phyloP scores from a whole-genome alignment of 2,329 filamentous ascomycete genomes.

The Dothidotthia symphoricarpi region DNA sequence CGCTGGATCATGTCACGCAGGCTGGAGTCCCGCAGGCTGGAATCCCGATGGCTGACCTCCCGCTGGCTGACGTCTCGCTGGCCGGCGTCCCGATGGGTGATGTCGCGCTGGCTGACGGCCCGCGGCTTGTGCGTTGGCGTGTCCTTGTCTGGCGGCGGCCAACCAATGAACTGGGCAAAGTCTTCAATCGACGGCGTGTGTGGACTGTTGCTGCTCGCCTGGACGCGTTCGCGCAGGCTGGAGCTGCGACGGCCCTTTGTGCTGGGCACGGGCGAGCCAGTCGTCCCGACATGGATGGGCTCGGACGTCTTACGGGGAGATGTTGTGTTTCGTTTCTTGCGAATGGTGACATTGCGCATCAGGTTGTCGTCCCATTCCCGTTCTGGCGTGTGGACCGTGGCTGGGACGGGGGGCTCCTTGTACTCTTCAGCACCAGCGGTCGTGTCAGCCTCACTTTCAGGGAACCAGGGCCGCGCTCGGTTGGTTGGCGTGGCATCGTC shows the following conservation, averaged over 20 bases:
- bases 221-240: conserved; percentile 35
- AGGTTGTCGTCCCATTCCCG: conserved; percentile 43
- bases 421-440: conserved; percentile 11
- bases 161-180: conserved; percentile 52
- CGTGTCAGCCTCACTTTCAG: conserved; percentile 10
- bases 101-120: conserved; percentile 34
- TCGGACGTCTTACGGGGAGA: conserved; percentile 16
- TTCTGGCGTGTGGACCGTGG: conserved; percentile 29
- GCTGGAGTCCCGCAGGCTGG: too few relatives aligned
- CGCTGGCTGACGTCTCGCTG: too few relatives aligned
- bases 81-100: too few relatives aligned
- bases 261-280: conserved; percentile 21
- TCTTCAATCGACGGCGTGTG: conserved; percentile 46
- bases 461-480: conserved; percentile 12
- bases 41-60: too few relatives aligned
- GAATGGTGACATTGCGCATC: conserved; percentile 45
- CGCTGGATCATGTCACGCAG: too few relatives aligned
- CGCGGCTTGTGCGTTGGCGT: conserved; percentile 20
- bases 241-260: conserved; percentile 22
- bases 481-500: conserved; percentile 34
- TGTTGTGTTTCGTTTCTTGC: conserved; percentile 35
- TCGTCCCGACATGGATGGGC: conserved; percentile 13
- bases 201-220: conserved; percentile 35
- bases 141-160: conserved; percentile 44
- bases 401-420: conserved; percentile 15